These are phyloP conservation scores for Plantago ovata DNA, from an alignment of 257 asterid genomes.

Conservation along the genomic window DNA sequence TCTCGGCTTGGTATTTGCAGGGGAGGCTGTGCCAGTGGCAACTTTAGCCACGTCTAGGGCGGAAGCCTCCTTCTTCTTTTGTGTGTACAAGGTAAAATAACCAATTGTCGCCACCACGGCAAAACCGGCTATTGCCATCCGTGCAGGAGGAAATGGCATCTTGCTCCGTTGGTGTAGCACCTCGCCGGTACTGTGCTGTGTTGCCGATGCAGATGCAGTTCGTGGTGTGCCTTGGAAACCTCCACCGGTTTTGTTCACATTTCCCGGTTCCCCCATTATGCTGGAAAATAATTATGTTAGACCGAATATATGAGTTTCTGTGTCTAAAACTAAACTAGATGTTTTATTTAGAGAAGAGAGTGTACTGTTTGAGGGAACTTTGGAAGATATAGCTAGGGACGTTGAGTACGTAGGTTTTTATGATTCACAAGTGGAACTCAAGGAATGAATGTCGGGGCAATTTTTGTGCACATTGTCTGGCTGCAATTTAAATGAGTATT, in stretches of 20 bases:
- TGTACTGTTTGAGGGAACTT: background rate
- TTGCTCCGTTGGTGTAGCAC: constrained; percentile 63
- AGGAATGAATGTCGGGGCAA: background rate
- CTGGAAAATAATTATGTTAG: background rate
- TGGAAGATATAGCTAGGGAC: background rate
- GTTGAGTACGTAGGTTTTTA: background rate
- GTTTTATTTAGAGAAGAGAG: background rate
- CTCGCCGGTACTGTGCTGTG: constrained; percentile 55
- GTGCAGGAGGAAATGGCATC: constrained; percentile 40
- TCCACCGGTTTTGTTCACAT: constrained; percentile 34
- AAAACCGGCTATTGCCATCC: constrained; percentile 49
- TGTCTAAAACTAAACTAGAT: background rate
- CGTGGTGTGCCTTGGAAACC: constrained; percentile 47
- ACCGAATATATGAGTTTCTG: too few relatives aligned
- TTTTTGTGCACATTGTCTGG: constrained; percentile 8
- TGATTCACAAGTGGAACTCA: background rate
- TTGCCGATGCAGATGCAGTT: constrained; percentile 31
- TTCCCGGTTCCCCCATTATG: constrained; percentile 50
- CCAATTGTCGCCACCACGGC: constrained; percentile 38
- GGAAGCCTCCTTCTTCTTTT: constrained; percentile 72
- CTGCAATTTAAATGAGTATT: background rate
- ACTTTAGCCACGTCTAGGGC: constrained; percentile 84
- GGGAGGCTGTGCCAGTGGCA: constrained; percentile 37
- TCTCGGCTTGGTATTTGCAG: constrained; percentile 48
- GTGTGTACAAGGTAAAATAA: constrained; percentile 53